Conservation (phyloP, 2,329 filamentous ascomycete species). For the Cephalotrichum gorgonifer region DNA sequence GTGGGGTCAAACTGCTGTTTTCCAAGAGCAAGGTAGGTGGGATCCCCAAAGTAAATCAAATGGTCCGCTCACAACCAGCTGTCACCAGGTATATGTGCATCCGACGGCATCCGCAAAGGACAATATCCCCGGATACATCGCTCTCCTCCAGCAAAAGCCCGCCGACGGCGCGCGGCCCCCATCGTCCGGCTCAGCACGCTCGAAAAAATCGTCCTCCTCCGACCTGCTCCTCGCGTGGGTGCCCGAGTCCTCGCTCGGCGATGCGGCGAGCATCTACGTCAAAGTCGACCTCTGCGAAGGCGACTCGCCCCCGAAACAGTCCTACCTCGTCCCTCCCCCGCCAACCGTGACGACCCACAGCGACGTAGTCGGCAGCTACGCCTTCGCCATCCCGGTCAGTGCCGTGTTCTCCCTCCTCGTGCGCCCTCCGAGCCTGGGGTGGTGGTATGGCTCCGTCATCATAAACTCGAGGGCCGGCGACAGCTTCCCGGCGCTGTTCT, state of each 20-base stretch:
- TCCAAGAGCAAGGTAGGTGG: conserved; percentile 83
- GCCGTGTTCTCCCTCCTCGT: conserved; percentile 87
- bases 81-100: conserved; percentile 76
- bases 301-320: conserved; percentile 72
- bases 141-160: conserved; percentile 80
- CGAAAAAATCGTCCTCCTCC: conserved; percentile 38
- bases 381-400: conserved; percentile 83
- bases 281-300: conserved; percentile 86
- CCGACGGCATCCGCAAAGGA: conserved; percentile 88
- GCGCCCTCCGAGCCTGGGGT: conserved; percentile 83
- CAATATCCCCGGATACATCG: conserved; percentile 90
- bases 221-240: conserved; percentile 87
- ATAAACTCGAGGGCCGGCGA: conserved; percentile 88
- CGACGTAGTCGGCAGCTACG: conserved; percentile 65
- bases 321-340: conserved; percentile 83
- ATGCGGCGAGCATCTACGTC: conserved; percentile 80
- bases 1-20: conserved; percentile 85
- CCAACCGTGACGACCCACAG: conserved; percentile 73
- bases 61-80: not conserved
- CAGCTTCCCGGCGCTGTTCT: conserved; percentile 91
- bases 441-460: conserved; percentile 96
- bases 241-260: conserved; percentile 78
- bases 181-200: conserved; percentile 15
- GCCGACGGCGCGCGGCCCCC: conserved; percentile 26
- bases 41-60: not conserved